phyloP scores from a whole-genome alignment of 371 early-diverging fungal genomes.

The Apophysomyces elegans region DNA sequence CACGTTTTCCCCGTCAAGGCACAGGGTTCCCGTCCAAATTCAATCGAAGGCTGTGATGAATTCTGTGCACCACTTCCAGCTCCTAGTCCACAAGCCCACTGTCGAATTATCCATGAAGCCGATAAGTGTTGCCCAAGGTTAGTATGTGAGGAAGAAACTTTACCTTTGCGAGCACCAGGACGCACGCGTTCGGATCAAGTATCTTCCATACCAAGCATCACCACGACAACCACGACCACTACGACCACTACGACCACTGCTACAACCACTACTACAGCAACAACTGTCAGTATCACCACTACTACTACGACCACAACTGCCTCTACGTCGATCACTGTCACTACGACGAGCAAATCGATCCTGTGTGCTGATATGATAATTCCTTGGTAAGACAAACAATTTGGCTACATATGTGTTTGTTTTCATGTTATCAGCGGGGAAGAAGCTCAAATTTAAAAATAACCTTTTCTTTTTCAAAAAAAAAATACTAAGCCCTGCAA shows the following conservation, averaged over 20 bases:
- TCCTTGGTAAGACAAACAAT: conserved; percentile 19
- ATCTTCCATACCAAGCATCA: not conserved
- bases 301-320: not conserved
- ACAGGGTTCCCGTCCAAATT: not conserved
- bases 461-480: no score
- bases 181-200: conserved; percentile 34
- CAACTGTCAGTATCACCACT: not conserved
- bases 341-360: not conserved
- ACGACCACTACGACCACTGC: not conserved
- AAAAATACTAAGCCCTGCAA: conserved; percentile 20
- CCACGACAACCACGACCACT: not conserved
- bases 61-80: not conserved
- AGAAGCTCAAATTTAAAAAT: no score
- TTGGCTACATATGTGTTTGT: not conserved
- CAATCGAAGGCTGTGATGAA: not conserved
- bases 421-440: no score
- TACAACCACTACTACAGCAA: not conserved
- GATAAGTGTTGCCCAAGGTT: not conserved
- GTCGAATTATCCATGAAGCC: not conserved
- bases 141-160: not conserved
- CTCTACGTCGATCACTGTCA: not conserved
- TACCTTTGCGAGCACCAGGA: conserved; percentile 56
- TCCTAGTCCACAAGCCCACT: not conserved
- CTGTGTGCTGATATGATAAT: conserved; percentile 20
- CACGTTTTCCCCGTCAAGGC: conserved; percentile 1